Evolutionary conservation across 2,329 filamentous ascomycete genomes (phyloP).

Genomic region (Gnomoniopsis sp.): DNA sequence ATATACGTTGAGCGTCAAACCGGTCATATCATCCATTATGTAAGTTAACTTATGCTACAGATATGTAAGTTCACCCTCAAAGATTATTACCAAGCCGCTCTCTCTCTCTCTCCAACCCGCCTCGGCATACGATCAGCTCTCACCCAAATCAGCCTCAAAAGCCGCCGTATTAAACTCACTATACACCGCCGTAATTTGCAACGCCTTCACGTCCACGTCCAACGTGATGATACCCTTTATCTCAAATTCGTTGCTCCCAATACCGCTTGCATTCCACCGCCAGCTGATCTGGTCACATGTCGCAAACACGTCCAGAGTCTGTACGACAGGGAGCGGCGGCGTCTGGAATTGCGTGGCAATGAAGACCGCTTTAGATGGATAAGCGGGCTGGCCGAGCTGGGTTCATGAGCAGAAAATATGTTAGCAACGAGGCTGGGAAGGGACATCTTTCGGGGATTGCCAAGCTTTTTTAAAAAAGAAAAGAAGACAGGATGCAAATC

Average conservation of each 20-base stretch:
- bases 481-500: too few species aligned
- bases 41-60: too few species aligned
- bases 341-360: constrained; percentile 16
- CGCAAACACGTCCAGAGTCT: constrained; percentile 10
- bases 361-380: constrained; percentile 15
- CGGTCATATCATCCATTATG: too few species aligned
- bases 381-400: constrained; percentile 15
- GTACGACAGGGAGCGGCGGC: constrained; percentile 6
- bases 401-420: not conserved
- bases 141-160: constrained; percentile 11
- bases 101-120: too few species aligned
- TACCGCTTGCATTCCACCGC: constrained; percentile 15
- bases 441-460: not conserved
- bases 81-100: not conserved
- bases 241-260: constrained; percentile 11
- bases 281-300: constrained; percentile 15
- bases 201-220: not conserved
- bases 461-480: too few species aligned
- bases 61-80: too few species aligned
- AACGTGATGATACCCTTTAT: constrained; percentile 16
- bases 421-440: not conserved
- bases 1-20: too few species aligned
- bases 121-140: not conserved
- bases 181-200: constrained; percentile 15
- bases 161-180: constrained; percentile 17